Percentiles rank a stretch among this genome's conserved stretches.
These are phyloP conservation scores for Curvularia lunata DNA, from an alignment of 2,329 filamentous ascomycete genomes.

Conservation along the genomic window DNA sequence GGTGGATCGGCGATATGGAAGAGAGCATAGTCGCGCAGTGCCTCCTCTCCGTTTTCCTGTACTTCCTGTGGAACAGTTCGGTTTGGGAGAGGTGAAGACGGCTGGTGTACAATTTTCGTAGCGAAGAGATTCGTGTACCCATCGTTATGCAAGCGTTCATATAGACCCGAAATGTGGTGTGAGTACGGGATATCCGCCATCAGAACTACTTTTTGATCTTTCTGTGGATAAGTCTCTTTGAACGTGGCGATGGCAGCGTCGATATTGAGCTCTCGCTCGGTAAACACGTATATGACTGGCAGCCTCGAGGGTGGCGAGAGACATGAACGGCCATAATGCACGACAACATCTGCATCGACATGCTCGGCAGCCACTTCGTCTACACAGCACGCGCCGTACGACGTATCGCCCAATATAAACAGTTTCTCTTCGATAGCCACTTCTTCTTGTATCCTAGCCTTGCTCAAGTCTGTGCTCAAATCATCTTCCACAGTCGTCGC, in stretches of 20 bases:
- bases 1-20: constrained; percentile 87
- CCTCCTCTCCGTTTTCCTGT: constrained; percentile 50
- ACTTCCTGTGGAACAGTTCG: constrained; percentile 67
- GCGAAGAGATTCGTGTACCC: constrained; percentile 76
- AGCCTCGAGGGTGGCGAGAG: constrained; percentile 86
- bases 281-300: constrained; percentile 91
- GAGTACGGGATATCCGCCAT: constrained; percentile 92
- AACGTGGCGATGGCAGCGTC: constrained; percentile 67
- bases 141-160: constrained; percentile 58
- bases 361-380: constrained; percentile 97
- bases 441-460: constrained; percentile 17
- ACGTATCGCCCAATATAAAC: constrained; percentile 92
- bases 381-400: constrained; percentile 95
- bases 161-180: constrained; percentile 70
- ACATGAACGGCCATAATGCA: constrained; percentile 93
- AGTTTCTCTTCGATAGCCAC: constrained; percentile 56
- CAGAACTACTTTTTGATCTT: constrained; percentile 70
- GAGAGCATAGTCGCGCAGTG: constrained; percentile 71
- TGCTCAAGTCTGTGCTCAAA: constrained; percentile 24
- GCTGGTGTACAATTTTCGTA: constrained; percentile 77
- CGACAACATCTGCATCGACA: constrained; percentile 84
- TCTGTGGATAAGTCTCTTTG: constrained; percentile 70
- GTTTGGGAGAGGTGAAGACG: constrained; percentile 83
- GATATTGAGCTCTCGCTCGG: constrained; percentile 70
- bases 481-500: constrained; percentile 20